Conservation (phyloP, 179 eudicot genomes). For the Silene coronaria region DNA sequence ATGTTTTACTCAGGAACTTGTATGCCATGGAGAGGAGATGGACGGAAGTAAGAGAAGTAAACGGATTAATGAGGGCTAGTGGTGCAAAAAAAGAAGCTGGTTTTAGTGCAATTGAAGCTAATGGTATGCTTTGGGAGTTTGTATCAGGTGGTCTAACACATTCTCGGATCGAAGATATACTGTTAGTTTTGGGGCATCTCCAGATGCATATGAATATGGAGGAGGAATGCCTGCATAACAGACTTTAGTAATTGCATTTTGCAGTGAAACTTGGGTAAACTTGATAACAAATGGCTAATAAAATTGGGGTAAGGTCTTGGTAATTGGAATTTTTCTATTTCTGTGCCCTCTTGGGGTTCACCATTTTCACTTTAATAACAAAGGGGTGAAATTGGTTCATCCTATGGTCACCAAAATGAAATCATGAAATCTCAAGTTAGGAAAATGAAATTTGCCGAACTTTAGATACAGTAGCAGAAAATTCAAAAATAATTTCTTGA, state of each 20-base stretch:
- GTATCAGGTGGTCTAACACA: slow-evolving; percentile 51
- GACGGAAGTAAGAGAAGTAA: slow-evolving; percentile 49
- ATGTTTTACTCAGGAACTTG: slow-evolving; percentile 57
- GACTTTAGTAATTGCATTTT: background rate
- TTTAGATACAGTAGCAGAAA: background rate
- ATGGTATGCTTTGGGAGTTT: slow-evolving; percentile 54
- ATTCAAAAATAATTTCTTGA: no score
- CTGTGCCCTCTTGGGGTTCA: no score
- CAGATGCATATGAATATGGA: slow-evolving; percentile 41
- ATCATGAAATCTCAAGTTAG: background rate
- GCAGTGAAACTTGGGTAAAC: background rate
- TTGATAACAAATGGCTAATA: background rate
- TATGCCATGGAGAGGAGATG: slow-evolving; percentile 63
- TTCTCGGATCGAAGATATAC: slow-evolving; percentile 36
- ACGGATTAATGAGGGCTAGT: slow-evolving; percentile 40
- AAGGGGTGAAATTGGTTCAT: no score
- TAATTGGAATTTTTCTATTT: no score
- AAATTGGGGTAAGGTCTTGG: no score
- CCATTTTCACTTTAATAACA: background rate
- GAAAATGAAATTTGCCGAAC: no score
- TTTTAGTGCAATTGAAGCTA: slow-evolving; percentile 55
- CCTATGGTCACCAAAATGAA: background rate
- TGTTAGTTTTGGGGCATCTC: slow-evolving; percentile 28
- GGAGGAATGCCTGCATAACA: slow-evolving; percentile 4
- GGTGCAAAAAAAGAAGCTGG: slow-evolving; percentile 75